Percentiles rank a stretch among this genome's conserved stretches.
These are phyloP conservation scores for Solanum bulbocastanum DNA, from an alignment of 257 asterid genomes.

Conservation along the genomic window DNA sequence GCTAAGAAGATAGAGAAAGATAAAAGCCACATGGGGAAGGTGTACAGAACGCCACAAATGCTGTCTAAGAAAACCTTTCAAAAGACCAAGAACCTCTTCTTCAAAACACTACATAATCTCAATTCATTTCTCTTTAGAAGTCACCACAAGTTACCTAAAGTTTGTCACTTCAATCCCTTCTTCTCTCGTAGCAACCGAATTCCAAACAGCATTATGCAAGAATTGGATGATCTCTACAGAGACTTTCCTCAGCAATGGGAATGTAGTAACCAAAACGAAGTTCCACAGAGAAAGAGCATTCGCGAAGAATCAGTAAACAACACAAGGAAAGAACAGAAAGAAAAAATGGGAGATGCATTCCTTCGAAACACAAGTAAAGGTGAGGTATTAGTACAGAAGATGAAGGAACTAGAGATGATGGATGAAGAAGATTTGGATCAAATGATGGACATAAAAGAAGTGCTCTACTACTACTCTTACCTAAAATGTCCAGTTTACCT, in stretches of 20 bases:
- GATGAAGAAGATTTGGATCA: constrained; percentile 57
- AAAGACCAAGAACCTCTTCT: constrained; percentile 37
- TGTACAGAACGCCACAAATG: constrained; percentile 27
- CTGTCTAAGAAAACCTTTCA: constrained; percentile 33
- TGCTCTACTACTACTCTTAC: constrained; percentile 50
- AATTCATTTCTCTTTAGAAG: constrained; percentile 27
- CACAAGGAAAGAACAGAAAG: constrained; percentile 9
- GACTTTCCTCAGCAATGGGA: constrained; percentile 30
- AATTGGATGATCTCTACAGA: constrained; percentile 25
- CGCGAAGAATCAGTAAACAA: not conserved
- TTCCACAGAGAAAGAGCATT: constrained; percentile 2
- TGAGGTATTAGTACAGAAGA: constrained; percentile 28
- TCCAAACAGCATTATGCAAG: constrained; percentile 11
- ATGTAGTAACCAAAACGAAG: constrained; percentile 1
- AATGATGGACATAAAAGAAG: constrained; percentile 70
- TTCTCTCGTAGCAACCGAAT: constrained; percentile 10
- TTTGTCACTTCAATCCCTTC: constrained; percentile 21
- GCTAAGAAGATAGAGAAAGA: constrained; percentile 1
- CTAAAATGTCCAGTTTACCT: constrained; percentile 57
- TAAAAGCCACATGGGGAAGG: constrained; percentile 18
- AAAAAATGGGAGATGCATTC: constrained; percentile 13
- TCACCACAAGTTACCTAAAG: constrained; percentile 29
- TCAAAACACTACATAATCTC: constrained; percentile 30
- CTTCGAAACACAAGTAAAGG: constrained; percentile 12
- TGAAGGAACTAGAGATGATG: constrained; percentile 69